Conservation (phyloP, 2,329 filamentous ascomycete genomes). For the Cryphonectria radicalis region DNA sequence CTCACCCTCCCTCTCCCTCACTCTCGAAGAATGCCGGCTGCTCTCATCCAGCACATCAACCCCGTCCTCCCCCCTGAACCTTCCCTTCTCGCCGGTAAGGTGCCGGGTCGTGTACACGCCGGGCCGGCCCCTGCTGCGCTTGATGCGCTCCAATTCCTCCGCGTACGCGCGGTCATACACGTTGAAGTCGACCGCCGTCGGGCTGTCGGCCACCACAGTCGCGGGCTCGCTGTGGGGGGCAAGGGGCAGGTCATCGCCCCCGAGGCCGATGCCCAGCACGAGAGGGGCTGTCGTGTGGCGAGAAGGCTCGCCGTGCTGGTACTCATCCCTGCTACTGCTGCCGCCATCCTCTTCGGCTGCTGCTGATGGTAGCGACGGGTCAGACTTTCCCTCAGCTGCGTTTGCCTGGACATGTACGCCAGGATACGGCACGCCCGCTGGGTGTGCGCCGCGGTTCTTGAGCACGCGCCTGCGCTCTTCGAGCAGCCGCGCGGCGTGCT, state of each 20-base stretch:
- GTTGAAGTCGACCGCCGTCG: conserved; percentile 80
- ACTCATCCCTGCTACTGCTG: neutral
- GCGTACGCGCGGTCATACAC: conserved; percentile 90
- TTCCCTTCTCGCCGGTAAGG: conserved; percentile 50
- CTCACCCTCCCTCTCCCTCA: conserved; percentile 18
- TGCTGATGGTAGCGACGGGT: neutral
- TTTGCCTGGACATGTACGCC: neutral
- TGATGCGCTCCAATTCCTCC: conserved; percentile 77
- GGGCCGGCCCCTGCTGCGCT: conserved; percentile 41
- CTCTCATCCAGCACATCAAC: conserved; percentile 30
- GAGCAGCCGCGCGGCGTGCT: conserved; percentile 55
- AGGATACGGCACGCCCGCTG: neutral
- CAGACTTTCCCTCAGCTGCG: neutral
- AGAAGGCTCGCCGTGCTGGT: conserved; percentile 14
- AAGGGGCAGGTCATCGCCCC: conserved; percentile 54
- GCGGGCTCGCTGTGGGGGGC: conserved; percentile 42
- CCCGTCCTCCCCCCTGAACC: conserved; percentile 44
- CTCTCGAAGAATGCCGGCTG: neutral
- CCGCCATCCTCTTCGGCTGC: neutral
- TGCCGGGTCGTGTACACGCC: conserved; percentile 55
- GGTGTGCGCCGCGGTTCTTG: conserved; percentile 16
- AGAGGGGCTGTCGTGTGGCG: neutral
- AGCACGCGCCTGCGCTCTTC: conserved; percentile 50
- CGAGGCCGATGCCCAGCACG: conserved; percentile 75
- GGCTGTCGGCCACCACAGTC: conserved; percentile 77